These are phyloP conservation scores for Cylindrodendrum hubeiense DNA, from an alignment of 2,329 filamentous ascomycete genomes.

Conservation along the genomic window DNA sequence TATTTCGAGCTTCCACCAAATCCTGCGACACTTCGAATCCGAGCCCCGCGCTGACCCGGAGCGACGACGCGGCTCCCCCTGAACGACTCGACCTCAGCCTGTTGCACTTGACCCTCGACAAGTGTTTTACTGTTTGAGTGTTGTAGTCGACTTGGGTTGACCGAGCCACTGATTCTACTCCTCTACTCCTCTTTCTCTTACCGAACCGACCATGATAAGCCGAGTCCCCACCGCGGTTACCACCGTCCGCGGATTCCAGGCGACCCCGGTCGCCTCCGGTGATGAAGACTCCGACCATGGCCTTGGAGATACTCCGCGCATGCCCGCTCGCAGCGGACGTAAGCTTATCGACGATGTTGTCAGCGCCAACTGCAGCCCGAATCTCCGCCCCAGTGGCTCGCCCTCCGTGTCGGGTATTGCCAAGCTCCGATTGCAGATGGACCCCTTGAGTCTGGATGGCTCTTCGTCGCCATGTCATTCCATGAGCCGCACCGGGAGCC, in stretches of 20 bases:
- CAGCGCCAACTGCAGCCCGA: slow-evolving; percentile 73
- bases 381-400: slow-evolving; percentile 64
- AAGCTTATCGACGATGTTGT: slow-evolving; percentile 67
- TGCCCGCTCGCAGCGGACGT: slow-evolving; percentile 53
- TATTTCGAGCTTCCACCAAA: slow-evolving; percentile 62
- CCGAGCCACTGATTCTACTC: slow-evolving; percentile 24
- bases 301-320: slow-evolving; percentile 53
- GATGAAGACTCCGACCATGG: slow-evolving; percentile 70
- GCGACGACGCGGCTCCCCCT: slow-evolving; percentile 68
- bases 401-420: slow-evolving; percentile 80
- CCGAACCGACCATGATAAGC: slow-evolving; percentile 57
- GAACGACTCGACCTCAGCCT: slow-evolving; percentile 43
- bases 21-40: slow-evolving; percentile 62
- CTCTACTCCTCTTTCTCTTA: slow-evolving; percentile 27
- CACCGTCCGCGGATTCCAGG: slow-evolving; percentile 68
- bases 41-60: slow-evolving; percentile 69
- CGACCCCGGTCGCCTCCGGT: slow-evolving; percentile 66
- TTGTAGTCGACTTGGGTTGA: slow-evolving; percentile 34
- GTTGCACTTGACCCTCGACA: slow-evolving; percentile 28
- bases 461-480: slow-evolving; percentile 69
- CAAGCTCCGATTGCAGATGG: slow-evolving; percentile 84
- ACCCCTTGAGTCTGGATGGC: slow-evolving; percentile 77
- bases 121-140: slow-evolving; percentile 26
- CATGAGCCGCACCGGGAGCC: slow-evolving; percentile 65
- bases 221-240: slow-evolving; percentile 63